phyloP scores from a whole-genome alignment of 805 yeast species.

The Saccharomycodes ludwigii region DNA sequence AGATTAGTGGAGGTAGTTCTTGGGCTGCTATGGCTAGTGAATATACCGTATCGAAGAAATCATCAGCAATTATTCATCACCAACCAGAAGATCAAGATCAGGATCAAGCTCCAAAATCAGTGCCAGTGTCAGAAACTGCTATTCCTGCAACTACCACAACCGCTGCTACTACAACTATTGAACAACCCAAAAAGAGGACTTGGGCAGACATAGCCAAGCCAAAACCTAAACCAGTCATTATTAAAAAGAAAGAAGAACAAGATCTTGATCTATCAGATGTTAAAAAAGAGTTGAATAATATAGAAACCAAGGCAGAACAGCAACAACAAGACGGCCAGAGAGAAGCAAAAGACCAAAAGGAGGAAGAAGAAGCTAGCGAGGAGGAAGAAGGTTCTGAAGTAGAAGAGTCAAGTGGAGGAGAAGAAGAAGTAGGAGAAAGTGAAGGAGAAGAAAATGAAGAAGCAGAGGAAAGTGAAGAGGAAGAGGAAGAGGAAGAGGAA shows the following conservation, averaged over 20 bases:
- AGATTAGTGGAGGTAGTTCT: constrained; percentile 12
- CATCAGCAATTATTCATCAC: constrained; percentile 2
- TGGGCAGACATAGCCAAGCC: constrained; percentile 68
- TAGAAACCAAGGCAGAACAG: constrained; percentile 6
- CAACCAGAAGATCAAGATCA: constrained; percentile 6
- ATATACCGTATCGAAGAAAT: constrained; percentile 8
- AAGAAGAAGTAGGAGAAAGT: constrained; percentile 5
- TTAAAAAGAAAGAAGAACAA: constrained; percentile 22
- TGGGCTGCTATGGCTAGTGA: constrained; percentile 27
- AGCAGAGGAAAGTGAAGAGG: constrained; percentile 2
- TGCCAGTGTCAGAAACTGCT: constrained; percentile 10
- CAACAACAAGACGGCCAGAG: constrained; percentile 6
- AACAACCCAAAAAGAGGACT: constrained; percentile 29
- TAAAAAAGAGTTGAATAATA: constrained; percentile 6
- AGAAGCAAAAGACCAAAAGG: constrained; percentile 4
- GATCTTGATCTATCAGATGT: constrained; percentile 1
- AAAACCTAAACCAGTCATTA: constrained; percentile 24
- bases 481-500: constrained; percentile 1
- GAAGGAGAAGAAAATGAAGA: constrained; percentile 3
- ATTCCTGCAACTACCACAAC: constrained; percentile 17
- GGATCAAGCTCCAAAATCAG: constrained; percentile 7
- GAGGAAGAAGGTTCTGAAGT: constrained; percentile 6
- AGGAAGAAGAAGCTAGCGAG: constrained; percentile 6
- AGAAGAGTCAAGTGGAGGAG: constrained; percentile 7
- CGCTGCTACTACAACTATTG: constrained; percentile 9